Evolutionary conservation across 2,329 filamentous ascomycete species (phyloP).

Genomic region (Cryphonectria radicalis): DNA sequence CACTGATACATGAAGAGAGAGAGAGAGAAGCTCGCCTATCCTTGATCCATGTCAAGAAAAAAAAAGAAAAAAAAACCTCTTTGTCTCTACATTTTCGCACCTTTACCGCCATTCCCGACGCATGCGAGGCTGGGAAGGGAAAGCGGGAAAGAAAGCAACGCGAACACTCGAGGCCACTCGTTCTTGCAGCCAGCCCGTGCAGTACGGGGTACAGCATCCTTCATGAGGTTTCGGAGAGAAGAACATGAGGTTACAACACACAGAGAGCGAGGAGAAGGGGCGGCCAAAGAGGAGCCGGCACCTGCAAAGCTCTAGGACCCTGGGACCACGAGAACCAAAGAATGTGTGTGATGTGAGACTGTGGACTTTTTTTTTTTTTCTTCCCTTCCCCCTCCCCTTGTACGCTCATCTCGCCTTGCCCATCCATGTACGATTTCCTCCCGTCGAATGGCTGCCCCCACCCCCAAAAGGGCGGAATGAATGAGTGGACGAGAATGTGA

Average conservation of each 20-base stretch:
- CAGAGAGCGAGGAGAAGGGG: no score
- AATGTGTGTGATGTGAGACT: background rate
- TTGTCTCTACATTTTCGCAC: background rate
- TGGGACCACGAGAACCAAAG: background rate
- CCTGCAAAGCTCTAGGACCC: background rate
- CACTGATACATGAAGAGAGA: background rate
- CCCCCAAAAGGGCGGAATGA: no score
- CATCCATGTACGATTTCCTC: background rate
- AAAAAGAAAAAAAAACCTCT: background rate
- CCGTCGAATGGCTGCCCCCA: background rate
- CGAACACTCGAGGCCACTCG: background rate
- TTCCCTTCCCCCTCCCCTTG: no score
- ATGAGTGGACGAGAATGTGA: background rate
- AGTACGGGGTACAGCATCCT: constrained; percentile 6
- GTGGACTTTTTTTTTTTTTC: background rate
- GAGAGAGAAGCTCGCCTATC: no score
- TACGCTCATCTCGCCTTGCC: background rate
- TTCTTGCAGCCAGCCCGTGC: no score
- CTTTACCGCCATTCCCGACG: background rate
- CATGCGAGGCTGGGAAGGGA: background rate
- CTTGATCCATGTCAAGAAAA: background rate
- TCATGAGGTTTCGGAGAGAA: background rate
- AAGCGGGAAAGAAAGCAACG: background rate
- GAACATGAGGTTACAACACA: constrained; percentile 17
- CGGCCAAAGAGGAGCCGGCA: background rate